Base-by-base conservation (phyloP, 176 grass and related monocot species). In the Juncus effusus region DNA sequence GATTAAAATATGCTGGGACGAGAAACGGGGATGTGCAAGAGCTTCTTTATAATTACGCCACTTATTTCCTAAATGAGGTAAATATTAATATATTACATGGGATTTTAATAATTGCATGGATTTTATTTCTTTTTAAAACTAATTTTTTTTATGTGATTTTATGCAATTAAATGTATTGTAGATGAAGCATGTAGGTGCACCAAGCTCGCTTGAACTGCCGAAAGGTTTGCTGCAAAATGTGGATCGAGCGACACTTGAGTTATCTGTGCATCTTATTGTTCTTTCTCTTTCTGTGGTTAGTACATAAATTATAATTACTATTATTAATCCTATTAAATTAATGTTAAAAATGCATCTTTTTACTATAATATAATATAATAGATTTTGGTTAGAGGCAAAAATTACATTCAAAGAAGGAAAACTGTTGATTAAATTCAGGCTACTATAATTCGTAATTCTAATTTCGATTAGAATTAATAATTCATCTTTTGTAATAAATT, bases 31-130 rank as follows among this genome's bases (percentile, higher is more conserved):
- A 96, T 79, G 87, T 77, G 42, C 92, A 86, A 63, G 85, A 96
- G 65, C 67, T 96, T 61, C 84, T 96, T 61, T 88, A 96, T 9
- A 81, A 67, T 68, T 91, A 96, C 13, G 78, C 74, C 6, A 55
- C 83, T 54, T 67, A 96, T 82, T 96, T 96, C 83, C 85, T 96
- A 44, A 91, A 91, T 47, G 87, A 96, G 87, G 92, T 80, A 76
- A 55, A 13, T 35, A 15, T 42, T 49, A 28, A 28, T 28, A 28
- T 28, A 28, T 28, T 28, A 28, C 19, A 28, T 28, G 19, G 19
- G 19, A 28, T 28, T 28, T 28, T 28, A 28, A 28, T 28, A 28
- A 28, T 28, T 28, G 19, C 19, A 28, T 28, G 19, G 19, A 28
- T 49, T 69, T 63, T 60, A 74, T 75, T 52, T 59, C 16, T 72